Evolutionary conservation across 2,329 filamentous ascomycete species (phyloP).

Genomic region (Colletotrichum sansevieriae): DNA sequence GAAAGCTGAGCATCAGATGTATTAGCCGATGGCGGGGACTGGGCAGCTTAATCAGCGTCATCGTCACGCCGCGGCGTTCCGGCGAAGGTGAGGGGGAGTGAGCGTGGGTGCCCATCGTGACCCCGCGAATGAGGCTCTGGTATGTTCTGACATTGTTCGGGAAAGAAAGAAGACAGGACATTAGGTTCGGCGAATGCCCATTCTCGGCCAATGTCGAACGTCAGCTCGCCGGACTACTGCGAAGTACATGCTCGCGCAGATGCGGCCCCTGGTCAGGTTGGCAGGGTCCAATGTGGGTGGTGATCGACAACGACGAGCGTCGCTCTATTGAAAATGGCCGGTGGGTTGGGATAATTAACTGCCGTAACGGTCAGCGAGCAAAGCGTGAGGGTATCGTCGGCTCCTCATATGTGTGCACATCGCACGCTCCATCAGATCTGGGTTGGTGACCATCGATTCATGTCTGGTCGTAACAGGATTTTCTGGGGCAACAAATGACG

Average conservation of each 20-base stretch:
- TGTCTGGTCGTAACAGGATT: conserved; percentile 14
- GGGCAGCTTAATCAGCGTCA: conserved; percentile 10
- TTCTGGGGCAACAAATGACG: conserved; percentile 8
- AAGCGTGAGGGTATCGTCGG: conserved; percentile 38
- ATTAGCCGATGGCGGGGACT: neutral
- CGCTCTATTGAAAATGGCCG: conserved; percentile 19
- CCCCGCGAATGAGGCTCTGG: conserved; percentile 28
- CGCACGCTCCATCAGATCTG: neutral
- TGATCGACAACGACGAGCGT: conserved; percentile 18
- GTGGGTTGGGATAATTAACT: neutral
- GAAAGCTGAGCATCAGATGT: conserved; percentile 8
- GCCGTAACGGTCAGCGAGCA: conserved; percentile 7
- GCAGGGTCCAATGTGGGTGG: conserved; percentile 25
- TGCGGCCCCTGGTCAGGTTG: conserved; percentile 20
- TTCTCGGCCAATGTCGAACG: neutral
- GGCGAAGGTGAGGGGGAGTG: neutral
- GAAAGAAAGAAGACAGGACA: neutral
- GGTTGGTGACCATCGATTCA: conserved; percentile 12
- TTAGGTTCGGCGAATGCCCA: neutral
- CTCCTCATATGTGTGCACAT: conserved; percentile 8
- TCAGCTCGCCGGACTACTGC: neutral
- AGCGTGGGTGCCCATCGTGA: conserved; percentile 17
- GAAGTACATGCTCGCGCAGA: conserved; percentile 21
- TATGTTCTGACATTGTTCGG: neutral
- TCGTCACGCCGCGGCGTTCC: neutral